These are phyloP conservation scores for Raphanus hybrid DNA, from an alignment of 441 rosid genomes.

Conservation along the genomic window DNA sequence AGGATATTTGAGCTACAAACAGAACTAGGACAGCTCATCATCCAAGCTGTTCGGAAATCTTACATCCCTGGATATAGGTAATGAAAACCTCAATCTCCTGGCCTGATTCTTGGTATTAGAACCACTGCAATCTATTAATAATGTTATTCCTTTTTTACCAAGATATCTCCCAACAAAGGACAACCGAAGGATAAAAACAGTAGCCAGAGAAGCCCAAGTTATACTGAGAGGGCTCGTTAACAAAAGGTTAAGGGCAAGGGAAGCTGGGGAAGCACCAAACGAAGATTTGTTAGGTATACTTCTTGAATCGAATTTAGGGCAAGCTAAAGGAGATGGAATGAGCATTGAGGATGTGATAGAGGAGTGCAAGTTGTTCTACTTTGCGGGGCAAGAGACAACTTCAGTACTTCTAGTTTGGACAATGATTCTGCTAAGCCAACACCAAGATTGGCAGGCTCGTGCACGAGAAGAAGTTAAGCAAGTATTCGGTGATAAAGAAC, in stretches of 20 bases:
- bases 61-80: background rate
- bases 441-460: background rate
- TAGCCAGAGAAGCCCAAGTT: background rate
- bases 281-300: background rate
- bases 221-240: background rate
- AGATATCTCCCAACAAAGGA: background rate
- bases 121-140: background rate
- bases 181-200: background rate
- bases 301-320: background rate
- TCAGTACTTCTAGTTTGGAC: background rate
- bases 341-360: background rate
- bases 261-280: background rate
- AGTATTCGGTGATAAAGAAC: background rate
- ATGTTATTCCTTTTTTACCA: background rate
- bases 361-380: background rate
- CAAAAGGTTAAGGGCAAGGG: background rate
- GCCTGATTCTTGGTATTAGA: background rate
- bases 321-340: background rate
- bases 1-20: background rate
- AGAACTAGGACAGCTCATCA: background rate
- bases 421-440: background rate
- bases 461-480: background rate
- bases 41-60: background rate
- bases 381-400: background rate
- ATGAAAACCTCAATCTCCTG: background rate